Evolutionary conservation across 345 rosid genomes (phyloP), one percentile per base, ranked within the genome.

Genomic region (Brassica juncea): DNA sequence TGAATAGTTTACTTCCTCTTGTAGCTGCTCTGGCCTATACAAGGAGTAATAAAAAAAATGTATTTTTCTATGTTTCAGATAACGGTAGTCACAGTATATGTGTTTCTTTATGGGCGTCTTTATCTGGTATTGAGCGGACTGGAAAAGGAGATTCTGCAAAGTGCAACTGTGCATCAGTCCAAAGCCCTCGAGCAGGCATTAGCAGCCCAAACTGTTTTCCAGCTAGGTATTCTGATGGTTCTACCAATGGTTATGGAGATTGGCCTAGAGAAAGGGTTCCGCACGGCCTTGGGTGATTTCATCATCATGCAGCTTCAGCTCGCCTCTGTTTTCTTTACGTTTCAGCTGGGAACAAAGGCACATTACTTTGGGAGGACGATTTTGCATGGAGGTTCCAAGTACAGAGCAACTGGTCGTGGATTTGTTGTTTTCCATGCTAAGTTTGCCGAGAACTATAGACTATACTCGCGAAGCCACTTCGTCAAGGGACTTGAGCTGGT

Each of bases 171-270:
- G 79, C 87, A 77, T 72, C 88, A 86, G 54, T 90, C 79, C 80
- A 95, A 90, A 72, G 97, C 92, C 12, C 94, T 93, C n/a, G 99
- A 90, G 83, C 66, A 91, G 81, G 99, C 97, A 66, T 76, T 95
- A 77, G 94, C 92, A 54, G 86, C 97, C 15, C 98, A 88, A 76
- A 84, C 97, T 44, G 78, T 91, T 72, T 88, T 95, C 76, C 99
- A 93, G 86, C 81, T 95, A 67, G 99, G 99, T 27, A 85, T 95
- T 31, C 52, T 90, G 76, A 84, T 95, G 79, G 87, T 95, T 75
- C 82, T 95, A 71, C 99, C 99, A 75, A 90, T 95, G 94, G 84
- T 95, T 69, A 93, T 93, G 99, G 99, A 95, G 86, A 89, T 89
- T 67, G 97, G 97, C 70, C 87, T 95, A 72, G 97, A 93, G 75